A percentile compares a stretch with the other conserved stretches of the same genome.
Conservation (phyloP, 1,139 yeast genomes). For the Ogataea hybrid region DNA sequence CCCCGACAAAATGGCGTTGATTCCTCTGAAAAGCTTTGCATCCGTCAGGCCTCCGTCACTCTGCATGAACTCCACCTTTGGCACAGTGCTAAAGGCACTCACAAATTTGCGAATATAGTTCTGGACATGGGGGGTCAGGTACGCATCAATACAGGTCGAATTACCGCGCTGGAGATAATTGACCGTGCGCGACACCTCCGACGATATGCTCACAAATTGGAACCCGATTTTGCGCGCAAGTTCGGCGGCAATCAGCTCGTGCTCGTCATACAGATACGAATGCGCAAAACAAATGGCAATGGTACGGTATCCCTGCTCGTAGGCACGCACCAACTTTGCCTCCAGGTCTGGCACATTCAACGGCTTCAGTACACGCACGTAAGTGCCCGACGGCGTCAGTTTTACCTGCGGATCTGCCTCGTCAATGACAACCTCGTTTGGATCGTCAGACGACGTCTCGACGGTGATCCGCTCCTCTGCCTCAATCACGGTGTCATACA, state of each 20-base stretch:
- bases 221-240: slow-evolving; percentile 36
- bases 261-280: slow-evolving; percentile 33
- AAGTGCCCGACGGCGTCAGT: slow-evolving; percentile 37
- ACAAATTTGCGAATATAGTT: too few species aligned
- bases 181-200: too few species aligned
- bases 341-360: slow-evolving; percentile 44
- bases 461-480: slow-evolving; percentile 34
- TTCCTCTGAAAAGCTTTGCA: too few species aligned
- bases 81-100: too few species aligned
- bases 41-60: too few species aligned
- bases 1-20: too few species aligned
- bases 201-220: too few species aligned
- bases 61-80: too few species aligned
- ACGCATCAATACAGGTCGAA: too few species aligned
- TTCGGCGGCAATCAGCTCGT: slow-evolving; percentile 32
- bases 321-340: slow-evolving; percentile 33
- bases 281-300: slow-evolving; percentile 36
- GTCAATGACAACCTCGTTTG: slow-evolving; percentile 28
- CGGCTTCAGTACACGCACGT: slow-evolving; percentile 34
- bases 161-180: too few species aligned
- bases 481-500: slow-evolving; percentile 54
- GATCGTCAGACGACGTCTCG: slow-evolving; percentile 33
- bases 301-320: slow-evolving; percentile 29
- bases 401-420: slow-evolving; percentile 35
- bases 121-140: too few species aligned